Conservation (phyloP, 345 rosid species). For the Leavenworthia alabamica region DNA sequence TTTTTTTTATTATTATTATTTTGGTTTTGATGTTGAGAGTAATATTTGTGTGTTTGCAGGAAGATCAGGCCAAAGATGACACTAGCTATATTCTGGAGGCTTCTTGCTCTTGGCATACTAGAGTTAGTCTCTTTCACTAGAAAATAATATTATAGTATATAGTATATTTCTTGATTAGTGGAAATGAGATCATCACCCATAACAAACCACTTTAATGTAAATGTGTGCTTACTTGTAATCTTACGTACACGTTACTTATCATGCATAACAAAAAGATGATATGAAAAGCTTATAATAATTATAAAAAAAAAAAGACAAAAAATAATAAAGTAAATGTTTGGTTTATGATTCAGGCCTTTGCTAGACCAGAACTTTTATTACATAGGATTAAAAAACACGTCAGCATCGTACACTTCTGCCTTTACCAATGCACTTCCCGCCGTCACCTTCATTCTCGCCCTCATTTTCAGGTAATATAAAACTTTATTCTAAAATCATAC, state of each 20-base stretch:
- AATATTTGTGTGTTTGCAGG: slow-evolving; percentile 37
- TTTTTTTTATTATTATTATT: too few relatives aligned
- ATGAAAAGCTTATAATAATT: slow-evolving; percentile 4
- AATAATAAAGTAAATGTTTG: not conserved
- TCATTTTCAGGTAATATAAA: slow-evolving; percentile 56
- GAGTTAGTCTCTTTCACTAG: slow-evolving; percentile 52
- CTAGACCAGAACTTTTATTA: slow-evolving; percentile 80
- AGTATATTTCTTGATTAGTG: not conserved
- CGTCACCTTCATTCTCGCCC: slow-evolving; percentile 71
- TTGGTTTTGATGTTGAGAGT: too few relatives aligned
- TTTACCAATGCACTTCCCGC: slow-evolving; percentile 75
- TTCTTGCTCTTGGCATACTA: slow-evolving; percentile 61
- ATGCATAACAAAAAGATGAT: slow-evolving; percentile 21
- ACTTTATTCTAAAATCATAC: not conserved
- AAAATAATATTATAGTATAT: not conserved
- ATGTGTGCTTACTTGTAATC: slow-evolving; percentile 11
- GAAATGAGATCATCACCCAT: slow-evolving; percentile 23
- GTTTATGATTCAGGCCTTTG: slow-evolving; percentile 62
- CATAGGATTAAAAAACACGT: slow-evolving; percentile 70
- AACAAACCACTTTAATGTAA: slow-evolving; percentile 24
- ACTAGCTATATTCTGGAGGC: slow-evolving; percentile 55
- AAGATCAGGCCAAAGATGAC: slow-evolving; percentile 88
- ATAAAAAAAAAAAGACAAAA: not conserved
- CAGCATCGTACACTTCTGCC: slow-evolving; percentile 78
- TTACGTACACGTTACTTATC: slow-evolving; percentile 23